Percentiles rank a stretch among this genome's conserved stretches.
Evolutionary conservation across 2,329 filamentous ascomycete species (phyloP).

Genomic region (Ophiostoma sp.): DNA sequence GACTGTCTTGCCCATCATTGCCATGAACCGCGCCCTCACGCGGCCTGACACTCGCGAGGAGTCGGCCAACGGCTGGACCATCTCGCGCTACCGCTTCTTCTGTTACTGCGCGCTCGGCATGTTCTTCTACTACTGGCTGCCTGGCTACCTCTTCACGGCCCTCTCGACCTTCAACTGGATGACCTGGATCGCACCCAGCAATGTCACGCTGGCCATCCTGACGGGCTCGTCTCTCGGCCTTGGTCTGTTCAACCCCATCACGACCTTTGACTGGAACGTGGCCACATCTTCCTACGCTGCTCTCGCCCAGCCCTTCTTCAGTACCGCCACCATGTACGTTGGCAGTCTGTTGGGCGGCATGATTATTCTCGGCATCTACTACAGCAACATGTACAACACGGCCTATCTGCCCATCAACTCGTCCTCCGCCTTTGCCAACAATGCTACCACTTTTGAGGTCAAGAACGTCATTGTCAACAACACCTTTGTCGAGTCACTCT

Average conservation of each 20-base stretch:
- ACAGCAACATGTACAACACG: slow-evolving; percentile 46
- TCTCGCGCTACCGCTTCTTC: slow-evolving; percentile 49
- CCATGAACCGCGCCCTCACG: slow-evolving; percentile 39
- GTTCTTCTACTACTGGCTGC: slow-evolving; percentile 52
- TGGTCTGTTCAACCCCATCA: slow-evolving; percentile 50
- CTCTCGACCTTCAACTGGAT: slow-evolving; percentile 51
- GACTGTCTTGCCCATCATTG: slow-evolving; percentile 41
- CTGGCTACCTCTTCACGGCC: slow-evolving; percentile 47
- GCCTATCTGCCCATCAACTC: slow-evolving; percentile 52
- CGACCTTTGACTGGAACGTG: slow-evolving; percentile 54
- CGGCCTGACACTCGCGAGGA: slow-evolving; percentile 41
- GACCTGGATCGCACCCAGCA: slow-evolving; percentile 51
- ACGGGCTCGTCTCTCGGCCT: slow-evolving; percentile 44
- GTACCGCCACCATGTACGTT: slow-evolving; percentile 41
- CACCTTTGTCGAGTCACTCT: slow-evolving; percentile 43
- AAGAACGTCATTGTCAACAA: slow-evolving; percentile 40
- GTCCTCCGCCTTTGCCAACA: slow-evolving; percentile 47
- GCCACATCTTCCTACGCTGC: slow-evolving; percentile 43
- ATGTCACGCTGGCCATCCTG: slow-evolving; percentile 45
- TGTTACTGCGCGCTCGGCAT: slow-evolving; percentile 42
- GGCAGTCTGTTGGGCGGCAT: slow-evolving; percentile 40
- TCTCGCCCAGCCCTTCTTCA: slow-evolving; percentile 45
- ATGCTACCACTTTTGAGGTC: slow-evolving; percentile 44
- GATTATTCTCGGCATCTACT: slow-evolving; percentile 45
- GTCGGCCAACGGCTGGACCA: slow-evolving; percentile 45